Evolutionary conservation across 2,329 filamentous ascomycete genomes (phyloP).

Genomic region (Aspergillus cejpii): DNA sequence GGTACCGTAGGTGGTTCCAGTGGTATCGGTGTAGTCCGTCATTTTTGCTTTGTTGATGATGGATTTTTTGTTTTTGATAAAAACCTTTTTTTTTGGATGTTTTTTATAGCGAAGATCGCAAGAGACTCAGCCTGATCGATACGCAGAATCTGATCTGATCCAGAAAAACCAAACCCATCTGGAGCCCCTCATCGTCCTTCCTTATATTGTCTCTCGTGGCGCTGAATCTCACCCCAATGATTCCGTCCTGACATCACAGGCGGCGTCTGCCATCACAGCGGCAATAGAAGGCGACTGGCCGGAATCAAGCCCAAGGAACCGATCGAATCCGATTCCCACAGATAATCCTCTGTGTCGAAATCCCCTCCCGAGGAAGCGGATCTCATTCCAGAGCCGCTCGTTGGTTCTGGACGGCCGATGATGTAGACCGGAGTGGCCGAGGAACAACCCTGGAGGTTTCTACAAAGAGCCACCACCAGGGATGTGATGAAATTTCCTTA

Average conservation of each 20-base stretch:
- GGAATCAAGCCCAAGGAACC: constrained; percentile 1
- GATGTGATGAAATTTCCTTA: background rate
- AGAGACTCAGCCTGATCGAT: constrained; percentile 1
- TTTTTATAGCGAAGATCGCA: background rate
- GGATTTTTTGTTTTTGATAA: background rate
- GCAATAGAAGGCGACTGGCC: constrained; percentile 1
- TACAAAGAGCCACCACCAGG: background rate
- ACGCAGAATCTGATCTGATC: background rate
- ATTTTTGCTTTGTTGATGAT: background rate
- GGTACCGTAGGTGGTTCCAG: background rate
- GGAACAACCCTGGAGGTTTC: background rate
- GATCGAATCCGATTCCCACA: background rate
- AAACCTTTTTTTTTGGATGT: background rate
- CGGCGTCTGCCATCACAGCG: background rate
- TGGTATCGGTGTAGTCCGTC: constrained; percentile 11
- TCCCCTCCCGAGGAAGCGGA: background rate
- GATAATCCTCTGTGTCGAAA: background rate
- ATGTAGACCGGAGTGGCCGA: background rate
- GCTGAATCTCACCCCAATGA: constrained; percentile 11
- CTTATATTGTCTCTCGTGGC: constrained; percentile 18
- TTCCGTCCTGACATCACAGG: constrained; percentile 17
- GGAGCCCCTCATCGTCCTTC: background rate
- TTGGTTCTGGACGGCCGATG: background rate
- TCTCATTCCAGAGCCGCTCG: background rate
- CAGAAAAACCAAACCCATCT: background rate